Conservation (phyloP, 331 rosid species). For the Malus hybrid region DNA sequence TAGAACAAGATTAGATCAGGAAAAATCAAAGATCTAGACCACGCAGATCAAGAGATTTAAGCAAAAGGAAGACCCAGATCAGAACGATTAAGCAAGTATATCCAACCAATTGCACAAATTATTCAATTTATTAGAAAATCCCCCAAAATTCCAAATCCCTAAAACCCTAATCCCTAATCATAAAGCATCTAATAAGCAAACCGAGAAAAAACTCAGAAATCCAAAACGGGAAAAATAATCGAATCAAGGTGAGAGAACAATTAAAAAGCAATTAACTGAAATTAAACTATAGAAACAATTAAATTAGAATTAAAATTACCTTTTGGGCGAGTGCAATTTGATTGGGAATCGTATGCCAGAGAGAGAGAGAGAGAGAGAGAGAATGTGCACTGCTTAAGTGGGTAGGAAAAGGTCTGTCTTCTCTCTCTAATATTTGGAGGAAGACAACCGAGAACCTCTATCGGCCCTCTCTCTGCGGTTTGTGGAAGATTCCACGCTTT, state of each 20-base stretch:
- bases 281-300: background rate
- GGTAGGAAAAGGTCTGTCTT: background rate
- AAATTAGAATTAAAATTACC: background rate
- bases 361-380: too few species aligned
- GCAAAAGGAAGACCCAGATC: background rate
- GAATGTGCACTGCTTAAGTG: background rate
- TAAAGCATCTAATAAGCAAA: background rate
- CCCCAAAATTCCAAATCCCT: too few species aligned
- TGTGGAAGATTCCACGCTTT: constrained; percentile 42
- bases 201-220: background rate
- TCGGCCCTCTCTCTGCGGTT: background rate
- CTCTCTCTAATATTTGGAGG: background rate
- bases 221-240: background rate
- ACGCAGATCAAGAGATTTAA: background rate
- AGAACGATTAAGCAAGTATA: background rate
- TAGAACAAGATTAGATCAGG: background rate
- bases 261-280: background rate
- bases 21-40: background rate
- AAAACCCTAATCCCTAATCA: background rate
- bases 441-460: constrained; percentile 1
- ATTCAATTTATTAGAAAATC: background rate
- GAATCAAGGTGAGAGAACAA: background rate
- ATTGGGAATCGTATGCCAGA: background rate
- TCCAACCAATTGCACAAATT: too few species aligned
- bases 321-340: background rate